Evolutionary conservation across 331 rosid species (phyloP).

Genomic region (Acacia concinna): DNA sequence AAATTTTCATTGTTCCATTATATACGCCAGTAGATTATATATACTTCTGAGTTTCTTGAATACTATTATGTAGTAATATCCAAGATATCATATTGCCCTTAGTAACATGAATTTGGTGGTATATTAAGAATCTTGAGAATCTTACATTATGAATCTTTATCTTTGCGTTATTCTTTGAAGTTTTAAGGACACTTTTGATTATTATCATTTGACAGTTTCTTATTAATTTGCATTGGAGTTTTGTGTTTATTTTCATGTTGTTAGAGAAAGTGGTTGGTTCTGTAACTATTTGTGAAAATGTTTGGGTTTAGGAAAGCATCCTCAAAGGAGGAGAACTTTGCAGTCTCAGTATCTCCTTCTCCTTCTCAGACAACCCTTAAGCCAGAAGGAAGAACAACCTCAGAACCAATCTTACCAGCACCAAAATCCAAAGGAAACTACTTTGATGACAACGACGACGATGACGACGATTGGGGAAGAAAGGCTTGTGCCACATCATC

Average conservation of each 20-base stretch:
- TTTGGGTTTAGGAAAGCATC: slow-evolving; percentile 74
- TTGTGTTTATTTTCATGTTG: slow-evolving; percentile 25
- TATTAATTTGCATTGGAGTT: not conserved
- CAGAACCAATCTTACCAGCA: slow-evolving; percentile 55
- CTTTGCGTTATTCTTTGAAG: not conserved
- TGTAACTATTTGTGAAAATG: slow-evolving; percentile 46
- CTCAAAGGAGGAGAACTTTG: slow-evolving; percentile 31
- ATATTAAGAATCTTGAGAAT: not conserved
- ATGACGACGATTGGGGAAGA: slow-evolving; percentile 29
- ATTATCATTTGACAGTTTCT: not conserved
- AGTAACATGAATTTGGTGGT: not conserved
- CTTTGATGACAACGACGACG: slow-evolving; percentile 40
- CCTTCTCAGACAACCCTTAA: slow-evolving; percentile 15
- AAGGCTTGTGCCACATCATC: slow-evolving; percentile 37
- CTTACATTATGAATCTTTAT: not conserved
- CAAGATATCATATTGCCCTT: not conserved
- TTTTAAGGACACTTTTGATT: not conserved
- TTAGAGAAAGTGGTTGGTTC: not conserved
- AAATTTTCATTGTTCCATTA: not conserved
- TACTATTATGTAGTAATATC: too few relatives aligned
- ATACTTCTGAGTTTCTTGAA: not conserved
- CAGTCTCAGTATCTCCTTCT: slow-evolving; percentile 18
- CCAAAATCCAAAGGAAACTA: slow-evolving; percentile 52
- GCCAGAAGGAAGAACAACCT: slow-evolving; percentile 59
- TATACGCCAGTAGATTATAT: not conserved